Conservation (phyloP, 345 rosid genomes). For the Hypericum perforatum region DNA sequence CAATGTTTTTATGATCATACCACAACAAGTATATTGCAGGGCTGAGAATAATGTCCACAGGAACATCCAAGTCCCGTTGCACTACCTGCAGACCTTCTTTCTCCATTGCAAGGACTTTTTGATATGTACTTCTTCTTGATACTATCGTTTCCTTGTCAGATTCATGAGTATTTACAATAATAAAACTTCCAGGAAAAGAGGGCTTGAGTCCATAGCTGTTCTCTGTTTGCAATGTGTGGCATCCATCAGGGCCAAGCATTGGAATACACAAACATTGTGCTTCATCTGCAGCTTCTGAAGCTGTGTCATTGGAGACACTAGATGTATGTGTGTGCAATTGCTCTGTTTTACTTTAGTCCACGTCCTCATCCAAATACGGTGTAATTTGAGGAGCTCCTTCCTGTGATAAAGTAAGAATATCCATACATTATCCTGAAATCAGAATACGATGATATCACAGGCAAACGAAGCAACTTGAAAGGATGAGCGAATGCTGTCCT, state of each 20-base stretch:
- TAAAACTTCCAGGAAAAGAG: slow-evolving; percentile 29
- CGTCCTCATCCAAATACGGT: slow-evolving; percentile 15
- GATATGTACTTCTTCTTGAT: slow-evolving; percentile 72
- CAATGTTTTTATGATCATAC: slow-evolving; percentile 59
- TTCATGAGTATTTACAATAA: slow-evolving; percentile 68
- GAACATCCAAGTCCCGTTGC: slow-evolving; percentile 75
- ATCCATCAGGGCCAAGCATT: slow-evolving; percentile 14
- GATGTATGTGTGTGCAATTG: slow-evolving; percentile 36
- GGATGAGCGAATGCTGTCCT: too few relatives aligned
- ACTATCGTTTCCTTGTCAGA: slow-evolving; percentile 71
- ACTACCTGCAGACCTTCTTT: slow-evolving; percentile 73
- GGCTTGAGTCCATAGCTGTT: slow-evolving; percentile 21
- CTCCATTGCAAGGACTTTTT: slow-evolving; percentile 74
- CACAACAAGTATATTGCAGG: slow-evolving; percentile 66
- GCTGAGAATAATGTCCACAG: slow-evolving; percentile 66
- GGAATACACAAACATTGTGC: slow-evolving; percentile 29
- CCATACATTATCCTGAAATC: too few relatives aligned
- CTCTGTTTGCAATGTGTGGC: slow-evolving; percentile 28
- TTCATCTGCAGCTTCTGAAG: slow-evolving; percentile 27
- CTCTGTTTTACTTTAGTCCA: slow-evolving; percentile 28
- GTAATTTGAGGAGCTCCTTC: slow-evolving; percentile 23
- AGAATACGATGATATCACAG: too few relatives aligned
- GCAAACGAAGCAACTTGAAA: too few relatives aligned
- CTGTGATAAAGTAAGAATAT: slow-evolving; percentile 22
- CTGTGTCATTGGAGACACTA: slow-evolving; percentile 19